Conservation (phyloP, 768 basidiomycete species). For the Neoboletus magnificus region DNA sequence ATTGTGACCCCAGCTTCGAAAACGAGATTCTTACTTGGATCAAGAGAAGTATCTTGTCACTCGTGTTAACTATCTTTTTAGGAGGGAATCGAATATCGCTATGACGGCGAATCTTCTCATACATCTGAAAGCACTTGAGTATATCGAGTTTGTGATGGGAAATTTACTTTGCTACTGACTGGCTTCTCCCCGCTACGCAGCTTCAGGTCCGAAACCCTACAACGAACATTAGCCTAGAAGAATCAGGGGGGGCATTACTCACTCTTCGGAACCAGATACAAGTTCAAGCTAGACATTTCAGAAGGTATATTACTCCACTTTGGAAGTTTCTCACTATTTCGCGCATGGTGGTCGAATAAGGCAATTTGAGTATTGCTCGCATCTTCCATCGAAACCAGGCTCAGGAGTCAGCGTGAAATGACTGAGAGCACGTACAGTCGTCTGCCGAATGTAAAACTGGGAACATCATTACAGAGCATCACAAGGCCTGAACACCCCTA, state of each 20-base stretch:
- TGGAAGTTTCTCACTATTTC: constrained; percentile 55
- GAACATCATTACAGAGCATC: constrained; percentile 3
- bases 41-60: constrained; percentile 78
- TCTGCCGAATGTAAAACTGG: constrained; percentile 73
- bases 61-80: constrained; percentile 63
- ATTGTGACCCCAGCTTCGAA: background rate
- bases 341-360: constrained; percentile 50
- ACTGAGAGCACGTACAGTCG: constrained; percentile 46
- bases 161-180: constrained; percentile 34
- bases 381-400: constrained; percentile 46
- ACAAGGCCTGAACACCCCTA: constrained; percentile 25
- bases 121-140: constrained; percentile 34
- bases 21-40: constrained; percentile 55
- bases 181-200: constrained; percentile 74
- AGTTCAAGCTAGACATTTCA: constrained; percentile 52
- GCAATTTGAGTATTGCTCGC: constrained; percentile 58
- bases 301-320: background rate
- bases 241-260: constrained; percentile 12
- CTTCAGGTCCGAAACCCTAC: constrained; percentile 65
- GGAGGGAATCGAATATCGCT: constrained; percentile 78
- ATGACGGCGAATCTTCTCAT: constrained; percentile 66
- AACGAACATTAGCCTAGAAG: background rate
- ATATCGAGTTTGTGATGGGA: background rate
- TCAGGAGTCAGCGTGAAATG: background rate
- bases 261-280: constrained; percentile 69